Evolutionary conservation across 2,329 filamentous ascomycete genomes (phyloP).

Genomic region (Epicoccum sorghinum): DNA sequence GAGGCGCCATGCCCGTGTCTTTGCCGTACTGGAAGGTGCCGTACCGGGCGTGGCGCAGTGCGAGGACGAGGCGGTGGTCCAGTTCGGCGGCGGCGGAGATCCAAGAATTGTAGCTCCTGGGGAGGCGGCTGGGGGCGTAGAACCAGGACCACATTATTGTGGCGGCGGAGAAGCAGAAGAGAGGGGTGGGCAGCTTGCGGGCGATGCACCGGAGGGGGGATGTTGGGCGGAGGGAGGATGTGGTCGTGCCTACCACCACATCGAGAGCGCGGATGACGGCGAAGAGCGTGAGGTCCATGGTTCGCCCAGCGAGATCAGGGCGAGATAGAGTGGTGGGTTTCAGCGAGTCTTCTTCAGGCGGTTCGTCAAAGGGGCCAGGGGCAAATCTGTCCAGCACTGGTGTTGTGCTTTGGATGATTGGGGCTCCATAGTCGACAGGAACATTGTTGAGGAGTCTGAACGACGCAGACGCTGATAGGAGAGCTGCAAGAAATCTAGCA

Average conservation of each 20-base stretch:
- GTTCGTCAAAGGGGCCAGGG: slow-evolving; percentile 34
- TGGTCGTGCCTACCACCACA: slow-evolving; percentile 58
- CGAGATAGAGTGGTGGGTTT: slow-evolving; percentile 19
- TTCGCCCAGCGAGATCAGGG: slow-evolving; percentile 66
- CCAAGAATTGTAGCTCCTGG: slow-evolving; percentile 79
- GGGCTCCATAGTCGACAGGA: slow-evolving; percentile 21
- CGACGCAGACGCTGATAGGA: slow-evolving; percentile 57
- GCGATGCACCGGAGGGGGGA: slow-evolving; percentile 28
- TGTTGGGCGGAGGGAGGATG: not conserved
- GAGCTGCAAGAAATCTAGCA: slow-evolving; percentile 52
- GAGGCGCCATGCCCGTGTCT: slow-evolving; percentile 71
- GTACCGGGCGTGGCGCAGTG: slow-evolving; percentile 69
- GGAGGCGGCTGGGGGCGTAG: slow-evolving; percentile 73
- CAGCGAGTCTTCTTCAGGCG: slow-evolving; percentile 26
- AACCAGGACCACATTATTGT: slow-evolving; percentile 92
- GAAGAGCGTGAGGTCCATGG: slow-evolving; percentile 84
- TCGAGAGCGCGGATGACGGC: slow-evolving; percentile 74
- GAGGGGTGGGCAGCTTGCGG: slow-evolving; percentile 65
- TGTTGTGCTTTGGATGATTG: not conserved
- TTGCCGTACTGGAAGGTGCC: slow-evolving; percentile 73
- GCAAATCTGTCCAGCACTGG: slow-evolving; percentile 18
- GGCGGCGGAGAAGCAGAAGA: slow-evolving; percentile 75
- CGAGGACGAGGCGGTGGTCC: slow-evolving; percentile 75
- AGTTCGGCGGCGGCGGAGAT: slow-evolving; percentile 78
- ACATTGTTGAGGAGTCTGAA: slow-evolving; percentile 57